Conservation (phyloP, 345 rosid genomes). For the Eucalyptus victrix region DNA sequence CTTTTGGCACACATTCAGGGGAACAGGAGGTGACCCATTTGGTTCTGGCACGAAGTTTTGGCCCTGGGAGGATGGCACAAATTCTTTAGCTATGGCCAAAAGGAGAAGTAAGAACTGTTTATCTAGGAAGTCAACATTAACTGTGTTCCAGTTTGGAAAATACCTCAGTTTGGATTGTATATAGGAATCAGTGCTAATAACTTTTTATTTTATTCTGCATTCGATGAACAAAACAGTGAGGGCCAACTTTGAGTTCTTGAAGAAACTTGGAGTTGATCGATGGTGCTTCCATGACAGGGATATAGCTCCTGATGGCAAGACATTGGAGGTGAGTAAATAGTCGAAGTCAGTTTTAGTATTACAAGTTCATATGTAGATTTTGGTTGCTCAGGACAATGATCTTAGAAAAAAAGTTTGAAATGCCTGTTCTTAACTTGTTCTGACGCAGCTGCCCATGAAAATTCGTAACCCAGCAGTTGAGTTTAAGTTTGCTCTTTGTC, state of each 20-base stretch:
- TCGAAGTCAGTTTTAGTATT: not conserved
- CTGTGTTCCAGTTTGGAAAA: not conserved
- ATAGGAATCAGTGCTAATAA: not conserved
- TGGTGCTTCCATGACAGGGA: conserved; percentile 99
- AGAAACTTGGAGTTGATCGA: conserved; percentile 84
- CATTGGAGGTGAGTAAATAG: conserved; percentile 45
- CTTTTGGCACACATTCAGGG: conserved; percentile 98
- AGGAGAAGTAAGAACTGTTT: conserved; percentile 67
- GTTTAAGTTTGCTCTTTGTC: not conserved
- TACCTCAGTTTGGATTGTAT: not conserved
- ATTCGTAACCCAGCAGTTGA: not conserved
- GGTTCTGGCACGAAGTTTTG: conserved; percentile 62
- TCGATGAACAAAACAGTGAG: conserved; percentile 43
- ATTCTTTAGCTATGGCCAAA: conserved; percentile 89
- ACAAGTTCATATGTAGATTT: not conserved
- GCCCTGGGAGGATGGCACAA: conserved; percentile 99
- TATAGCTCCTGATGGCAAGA: conserved; percentile 78
- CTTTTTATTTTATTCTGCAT: not conserved
- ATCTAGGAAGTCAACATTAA: not conserved
- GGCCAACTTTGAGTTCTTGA: conserved; percentile 90
- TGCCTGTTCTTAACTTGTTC: not conserved
- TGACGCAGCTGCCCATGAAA: not conserved
- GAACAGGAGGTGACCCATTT: conserved; percentile 84
- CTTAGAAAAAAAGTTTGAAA: not conserved
- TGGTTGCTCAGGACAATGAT: not conserved